Conservation (phyloP, 2,329 filamentous ascomycete genomes). For the Chaetomiaceae sp. region DNA sequence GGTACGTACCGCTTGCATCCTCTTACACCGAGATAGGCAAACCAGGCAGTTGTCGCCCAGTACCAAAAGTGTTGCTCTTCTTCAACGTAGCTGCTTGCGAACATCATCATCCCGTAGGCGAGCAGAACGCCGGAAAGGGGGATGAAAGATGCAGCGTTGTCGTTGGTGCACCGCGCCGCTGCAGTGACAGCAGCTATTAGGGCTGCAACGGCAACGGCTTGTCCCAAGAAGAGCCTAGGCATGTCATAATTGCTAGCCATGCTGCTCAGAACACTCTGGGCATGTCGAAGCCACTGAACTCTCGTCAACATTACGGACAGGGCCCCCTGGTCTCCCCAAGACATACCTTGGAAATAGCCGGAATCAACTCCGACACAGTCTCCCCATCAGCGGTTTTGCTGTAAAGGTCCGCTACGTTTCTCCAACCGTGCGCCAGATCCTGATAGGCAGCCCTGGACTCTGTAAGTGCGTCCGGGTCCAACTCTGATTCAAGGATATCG, state of each 20-base stretch:
- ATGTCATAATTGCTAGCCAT: slow-evolving; percentile 92
- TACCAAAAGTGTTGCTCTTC: slow-evolving; percentile 99
- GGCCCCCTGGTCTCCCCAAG: background rate
- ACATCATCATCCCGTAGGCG: slow-evolving; percentile 84
- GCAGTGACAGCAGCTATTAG: slow-evolving; percentile 40
- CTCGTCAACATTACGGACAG: slow-evolving; percentile 16
- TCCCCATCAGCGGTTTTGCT: slow-evolving; percentile 22
- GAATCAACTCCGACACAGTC: slow-evolving; percentile 39
- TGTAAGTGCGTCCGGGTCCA: slow-evolving; percentile 26
- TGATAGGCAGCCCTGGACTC: slow-evolving; percentile 47
- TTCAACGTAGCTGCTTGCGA: slow-evolving; percentile 95
- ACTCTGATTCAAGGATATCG: slow-evolving; percentile 39
- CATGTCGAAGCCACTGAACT: slow-evolving; percentile 59
- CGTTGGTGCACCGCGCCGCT: slow-evolving; percentile 27
- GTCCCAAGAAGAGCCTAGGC: slow-evolving; percentile 50
- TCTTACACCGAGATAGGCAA: slow-evolving; percentile 50
- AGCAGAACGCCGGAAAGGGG: slow-evolving; percentile 51
- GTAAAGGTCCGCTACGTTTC: slow-evolving; percentile 27
- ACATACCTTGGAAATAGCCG: slow-evolving; percentile 41
- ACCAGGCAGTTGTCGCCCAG: slow-evolving; percentile 73
- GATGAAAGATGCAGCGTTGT: slow-evolving; percentile 31
- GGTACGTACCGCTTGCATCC: slow-evolving; percentile 39
- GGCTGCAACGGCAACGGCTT: slow-evolving; percentile 36
- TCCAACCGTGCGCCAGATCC: slow-evolving; percentile 68
- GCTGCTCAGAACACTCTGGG: slow-evolving; percentile 77